These are phyloP conservation scores for Sistotremastrum niveocremeum DNA, from an alignment of 768 basidiomycete genomes.

Conservation along the genomic window DNA sequence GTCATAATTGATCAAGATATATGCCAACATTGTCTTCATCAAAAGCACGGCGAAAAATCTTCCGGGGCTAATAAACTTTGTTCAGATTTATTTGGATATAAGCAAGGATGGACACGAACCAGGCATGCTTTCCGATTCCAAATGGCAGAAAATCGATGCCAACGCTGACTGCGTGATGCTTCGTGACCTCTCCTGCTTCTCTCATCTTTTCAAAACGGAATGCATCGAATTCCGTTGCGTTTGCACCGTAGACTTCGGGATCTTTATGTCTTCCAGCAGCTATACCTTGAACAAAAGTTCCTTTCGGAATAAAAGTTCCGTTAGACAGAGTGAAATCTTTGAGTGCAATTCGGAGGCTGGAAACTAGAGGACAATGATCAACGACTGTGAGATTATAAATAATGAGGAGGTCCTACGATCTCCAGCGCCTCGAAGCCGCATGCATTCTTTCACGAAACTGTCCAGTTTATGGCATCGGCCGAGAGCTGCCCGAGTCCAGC, in stretches of 20 bases:
- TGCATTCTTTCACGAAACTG: conserved; percentile 8
- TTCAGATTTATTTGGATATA: too few relatives aligned
- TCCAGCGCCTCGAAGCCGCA: neutral
- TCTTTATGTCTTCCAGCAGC: too few relatives aligned
- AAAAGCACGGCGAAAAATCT: too few relatives aligned
- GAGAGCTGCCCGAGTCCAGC: conserved; percentile 12
- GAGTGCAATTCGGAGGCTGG: conserved; percentile 19
- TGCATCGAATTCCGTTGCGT: conserved; percentile 23
- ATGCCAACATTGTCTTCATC: too few relatives aligned
- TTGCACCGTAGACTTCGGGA: too few relatives aligned
- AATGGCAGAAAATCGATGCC: conserved; percentile 22
- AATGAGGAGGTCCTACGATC: neutral
- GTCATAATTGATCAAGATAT: too few relatives aligned
- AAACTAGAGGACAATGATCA: conserved; percentile 9
- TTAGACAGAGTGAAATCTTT: conserved; percentile 24
- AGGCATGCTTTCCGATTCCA: conserved; percentile 10
- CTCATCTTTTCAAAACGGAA: conserved; percentile 33
- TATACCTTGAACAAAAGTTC: conserved; percentile 11
- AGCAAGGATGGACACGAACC: too few relatives aligned
- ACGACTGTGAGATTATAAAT: too few relatives aligned
- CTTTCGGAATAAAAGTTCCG: conserved; percentile 24
- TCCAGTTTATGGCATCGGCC: conserved; percentile 6
- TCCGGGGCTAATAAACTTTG: too few relatives aligned
- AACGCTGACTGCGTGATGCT: conserved; percentile 24
- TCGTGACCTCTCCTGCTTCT: conserved; percentile 18